Evolutionary conservation across 2,329 filamentous ascomycete genomes (phyloP), one percentile per base, ranked within the genome.

Genomic region (Alternaria sp.): DNA sequence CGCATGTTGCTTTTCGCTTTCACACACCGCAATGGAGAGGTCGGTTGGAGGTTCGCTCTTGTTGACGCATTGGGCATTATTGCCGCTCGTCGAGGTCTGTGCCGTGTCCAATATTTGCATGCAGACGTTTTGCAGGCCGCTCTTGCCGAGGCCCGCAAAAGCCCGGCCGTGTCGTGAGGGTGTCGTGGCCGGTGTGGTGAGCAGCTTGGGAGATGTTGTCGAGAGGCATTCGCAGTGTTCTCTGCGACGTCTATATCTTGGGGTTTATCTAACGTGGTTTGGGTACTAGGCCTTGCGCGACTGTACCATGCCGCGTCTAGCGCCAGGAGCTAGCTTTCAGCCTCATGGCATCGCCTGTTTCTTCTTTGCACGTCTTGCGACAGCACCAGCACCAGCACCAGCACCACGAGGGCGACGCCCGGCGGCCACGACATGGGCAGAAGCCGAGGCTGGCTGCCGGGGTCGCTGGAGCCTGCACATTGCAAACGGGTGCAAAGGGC

Each of bases 51-150:
- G 51, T 63, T 72, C 63, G 65, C 67, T 58, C 54, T 66, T 47
- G 61, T 61, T 51, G 48, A 58, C 67, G 68, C 64, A 64, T 72
- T 69, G 67, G 65, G 69, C 61, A 64, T 66, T 59, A 64, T 61
- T 75, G 70, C 73, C 73, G 71, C 57, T 67, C 65, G 54, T 57
- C 47, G 68, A 64, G 53, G 65, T 64, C 66, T 73, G 71, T 74
- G 73, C 72, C 73, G 72, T 71, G 58, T 66, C 66, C 72, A 75
- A 75, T 75, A 75, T 73, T 72, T 67, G 66, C 70, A 61, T 72
- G 71, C 72, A 72, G 67, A 62, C 60, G 63, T 65, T 63, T 68
- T 65, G 65, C 66, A 56, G 58, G 63, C 66, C 62, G 62, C 65
- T 63, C 57, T 51, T 67, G 59, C 69, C 69, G 68, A 66, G 57